These are phyloP conservation scores for Aspergillus sclerotialis DNA, from an alignment of 2,329 filamentous ascomycete genomes.

Conservation along the genomic window DNA sequence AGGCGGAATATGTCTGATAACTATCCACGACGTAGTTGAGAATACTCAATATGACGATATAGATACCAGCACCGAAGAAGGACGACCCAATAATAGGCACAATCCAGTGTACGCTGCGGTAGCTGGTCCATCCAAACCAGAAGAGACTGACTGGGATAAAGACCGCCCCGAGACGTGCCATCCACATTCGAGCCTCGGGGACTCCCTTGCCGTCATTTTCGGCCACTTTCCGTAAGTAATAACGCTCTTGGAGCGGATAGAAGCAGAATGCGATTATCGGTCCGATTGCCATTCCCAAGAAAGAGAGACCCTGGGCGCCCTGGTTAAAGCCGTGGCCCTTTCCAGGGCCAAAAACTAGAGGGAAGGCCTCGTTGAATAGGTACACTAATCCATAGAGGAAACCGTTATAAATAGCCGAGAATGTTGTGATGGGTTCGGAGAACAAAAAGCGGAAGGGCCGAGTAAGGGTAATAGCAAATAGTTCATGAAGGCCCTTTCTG, in stretches of 20 bases:
- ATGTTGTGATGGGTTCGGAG: constrained; percentile 21
- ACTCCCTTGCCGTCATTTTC: constrained; percentile 45
- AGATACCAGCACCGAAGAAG: constrained; percentile 65
- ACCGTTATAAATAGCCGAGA: constrained; percentile 37
- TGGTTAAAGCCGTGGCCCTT: constrained; percentile 52
- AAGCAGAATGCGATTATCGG: constrained; percentile 55
- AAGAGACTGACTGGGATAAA: constrained; percentile 60
- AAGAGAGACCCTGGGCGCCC: constrained; percentile 50
- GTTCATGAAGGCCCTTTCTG: constrained; percentile 63
- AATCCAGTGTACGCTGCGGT: constrained; percentile 58
- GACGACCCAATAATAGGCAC: constrained; percentile 58
- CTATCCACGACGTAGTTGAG: constrained; percentile 70
- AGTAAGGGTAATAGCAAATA: constrained; percentile 62
- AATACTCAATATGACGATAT: constrained; percentile 64
- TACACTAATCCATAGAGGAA: constrained; percentile 70
- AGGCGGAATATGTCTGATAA: constrained; percentile 65
- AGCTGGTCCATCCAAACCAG: constrained; percentile 61
- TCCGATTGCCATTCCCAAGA: constrained; percentile 52
- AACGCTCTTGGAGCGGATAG: constrained; percentile 43
- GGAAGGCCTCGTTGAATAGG: constrained; percentile 66
- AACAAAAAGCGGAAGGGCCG: constrained; percentile 48
- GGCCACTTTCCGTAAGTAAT: constrained; percentile 31
- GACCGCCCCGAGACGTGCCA: constrained; percentile 54
- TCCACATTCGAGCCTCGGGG: constrained; percentile 60
- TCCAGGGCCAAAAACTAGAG: constrained; percentile 58